phyloP scores from a whole-genome alignment of 1,139 yeast genomes.

The Cylindricascospora bacillispora region DNA sequence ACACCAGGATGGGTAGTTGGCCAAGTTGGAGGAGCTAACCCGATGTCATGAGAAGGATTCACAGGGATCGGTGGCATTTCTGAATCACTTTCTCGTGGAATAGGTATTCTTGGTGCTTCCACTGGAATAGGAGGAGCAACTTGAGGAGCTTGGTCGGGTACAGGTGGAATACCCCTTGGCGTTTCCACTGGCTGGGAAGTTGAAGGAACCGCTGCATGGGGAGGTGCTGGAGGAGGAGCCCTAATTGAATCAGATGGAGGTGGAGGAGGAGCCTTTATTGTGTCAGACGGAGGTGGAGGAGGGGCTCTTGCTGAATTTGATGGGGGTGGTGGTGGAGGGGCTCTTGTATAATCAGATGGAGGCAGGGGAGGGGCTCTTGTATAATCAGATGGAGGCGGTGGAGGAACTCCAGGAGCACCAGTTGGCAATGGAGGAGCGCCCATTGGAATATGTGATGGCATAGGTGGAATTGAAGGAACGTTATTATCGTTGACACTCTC shows the following conservation, averaged over 20 bases:
- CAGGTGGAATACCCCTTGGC: too few relatives aligned
- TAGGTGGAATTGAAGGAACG: slow-evolving; percentile 14
- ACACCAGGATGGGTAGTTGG: slow-evolving; percentile 10
- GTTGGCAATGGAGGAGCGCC: slow-evolving; percentile 16
- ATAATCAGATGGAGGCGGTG: slow-evolving; percentile 9
- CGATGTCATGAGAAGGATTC: slow-evolving; percentile 6
- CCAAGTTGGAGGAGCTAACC: too few relatives aligned
- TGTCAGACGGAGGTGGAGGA: slow-evolving; percentile 1
- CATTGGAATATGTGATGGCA: slow-evolving; percentile 11
- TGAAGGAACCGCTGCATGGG: neutral
- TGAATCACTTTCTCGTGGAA: slow-evolving; percentile 4
- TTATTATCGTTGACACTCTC: slow-evolving; percentile 11
- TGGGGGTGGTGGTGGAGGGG: slow-evolving; percentile 4
- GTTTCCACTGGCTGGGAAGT: neutral
- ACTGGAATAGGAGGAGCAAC: slow-evolving; percentile 1
- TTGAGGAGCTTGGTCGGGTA: neutral
- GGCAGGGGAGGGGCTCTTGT: slow-evolving; percentile 7
- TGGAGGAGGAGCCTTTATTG: neutral
- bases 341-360: slow-evolving; percentile 2
- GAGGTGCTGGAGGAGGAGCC: slow-evolving; percentile 3
- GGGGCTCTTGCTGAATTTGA: neutral
- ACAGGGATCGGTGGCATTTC: slow-evolving; percentile 7
- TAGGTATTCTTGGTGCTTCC: neutral
- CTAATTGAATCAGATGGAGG: slow-evolving; percentile 1
- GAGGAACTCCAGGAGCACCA: slow-evolving; percentile 7